phyloP scores from a whole-genome alignment of 2,329 filamentous ascomycete genomes.

The Leptographium lundbergii region DNA sequence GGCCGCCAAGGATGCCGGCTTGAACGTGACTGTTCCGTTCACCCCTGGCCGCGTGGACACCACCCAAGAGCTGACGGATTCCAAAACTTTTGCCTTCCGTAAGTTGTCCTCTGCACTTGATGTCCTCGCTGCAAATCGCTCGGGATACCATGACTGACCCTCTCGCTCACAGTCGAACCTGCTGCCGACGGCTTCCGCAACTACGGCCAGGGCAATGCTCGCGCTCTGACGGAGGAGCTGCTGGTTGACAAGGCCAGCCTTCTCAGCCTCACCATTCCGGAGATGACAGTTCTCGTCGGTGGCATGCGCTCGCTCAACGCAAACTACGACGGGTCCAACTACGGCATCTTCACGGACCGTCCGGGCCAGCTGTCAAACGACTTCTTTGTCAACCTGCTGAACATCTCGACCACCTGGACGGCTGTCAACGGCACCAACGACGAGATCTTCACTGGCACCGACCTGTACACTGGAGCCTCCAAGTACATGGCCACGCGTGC shows the following conservation, averaged over 20 bases:
- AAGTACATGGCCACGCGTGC: conserved; percentile 58
- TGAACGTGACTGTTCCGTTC: conserved; percentile 50
- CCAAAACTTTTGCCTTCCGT: conserved; percentile 36
- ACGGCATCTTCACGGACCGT: conserved; percentile 55
- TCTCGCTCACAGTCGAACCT: conserved; percentile 40
- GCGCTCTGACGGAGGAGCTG: conserved; percentile 53
- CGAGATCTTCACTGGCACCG: conserved; percentile 49
- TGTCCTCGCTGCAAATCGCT: too few species aligned
- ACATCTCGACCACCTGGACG: conserved; percentile 54
- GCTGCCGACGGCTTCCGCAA: conserved; percentile 65
- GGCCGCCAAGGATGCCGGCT: conserved; percentile 33
- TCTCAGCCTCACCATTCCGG: conserved; percentile 56
- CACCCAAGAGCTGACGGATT: conserved; percentile 58
- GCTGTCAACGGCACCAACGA: conserved; percentile 30
- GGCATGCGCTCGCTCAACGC: conserved; percentile 56
- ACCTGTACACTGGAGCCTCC: conserved; percentile 50
- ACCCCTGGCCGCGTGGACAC: conserved; percentile 61
- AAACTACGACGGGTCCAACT: conserved; percentile 57
- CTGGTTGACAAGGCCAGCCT: conserved; percentile 61
- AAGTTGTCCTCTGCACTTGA: too few species aligned
- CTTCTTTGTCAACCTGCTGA: conserved; percentile 71
- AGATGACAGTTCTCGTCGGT: conserved; percentile 58
- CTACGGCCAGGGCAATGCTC: conserved; percentile 50
- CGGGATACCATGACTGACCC: not conserved
- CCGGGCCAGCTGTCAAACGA: conserved; percentile 64